Evolutionary conservation across 169 alveolate genomes (phyloP), one percentile per base, ranked within the genome.

Genomic region (Perkinsus marinus): DNA sequence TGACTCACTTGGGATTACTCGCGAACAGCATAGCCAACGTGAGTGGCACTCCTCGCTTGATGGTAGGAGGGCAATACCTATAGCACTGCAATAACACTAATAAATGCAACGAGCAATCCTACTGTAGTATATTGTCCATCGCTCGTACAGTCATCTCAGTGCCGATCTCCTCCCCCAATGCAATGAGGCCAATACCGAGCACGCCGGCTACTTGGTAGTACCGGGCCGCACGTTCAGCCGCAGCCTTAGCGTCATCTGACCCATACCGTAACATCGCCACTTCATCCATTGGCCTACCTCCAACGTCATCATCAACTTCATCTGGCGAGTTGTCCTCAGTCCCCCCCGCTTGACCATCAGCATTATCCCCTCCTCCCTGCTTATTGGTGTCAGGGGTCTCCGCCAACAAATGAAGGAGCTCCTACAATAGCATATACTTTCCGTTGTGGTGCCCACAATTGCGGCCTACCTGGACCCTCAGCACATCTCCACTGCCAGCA

Each of bases 401-500:
- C 79, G 79, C 22, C 26, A 57, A 30, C 34, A 57, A 26, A 26
- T 57, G 79, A 0, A 57, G 0, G 9, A 57, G 22, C 79, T 57
- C 79, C 79, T 57, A 57, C 26, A 13, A 57, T 0, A 57, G 79
- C 46, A 10, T 10, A 41, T 41, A 6, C 3, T 41, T 10, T 41
- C 46, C 46, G 10, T 41, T 6, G 46, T 41, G 46, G 19, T 41
- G 46, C 46, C 10, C 19, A 3, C 46, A 3, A 41, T 41, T 10
- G 10, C 46, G 19, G 22, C 79, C 22, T 26, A 57, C 79, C 22
- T 90, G 68, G 30, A 98, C 98, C 93, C 98, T 97, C 39, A 98
- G 94, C 0, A 99, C 99, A 92, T 99, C 99, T 22, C 99, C 99
- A 79, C 99, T 96, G 46, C 99, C 99, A 26, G 99, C 99, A 22